phyloP scores from a whole-genome alignment of 2,329 filamentous ascomycete genomes.

The Knufia petricola region DNA sequence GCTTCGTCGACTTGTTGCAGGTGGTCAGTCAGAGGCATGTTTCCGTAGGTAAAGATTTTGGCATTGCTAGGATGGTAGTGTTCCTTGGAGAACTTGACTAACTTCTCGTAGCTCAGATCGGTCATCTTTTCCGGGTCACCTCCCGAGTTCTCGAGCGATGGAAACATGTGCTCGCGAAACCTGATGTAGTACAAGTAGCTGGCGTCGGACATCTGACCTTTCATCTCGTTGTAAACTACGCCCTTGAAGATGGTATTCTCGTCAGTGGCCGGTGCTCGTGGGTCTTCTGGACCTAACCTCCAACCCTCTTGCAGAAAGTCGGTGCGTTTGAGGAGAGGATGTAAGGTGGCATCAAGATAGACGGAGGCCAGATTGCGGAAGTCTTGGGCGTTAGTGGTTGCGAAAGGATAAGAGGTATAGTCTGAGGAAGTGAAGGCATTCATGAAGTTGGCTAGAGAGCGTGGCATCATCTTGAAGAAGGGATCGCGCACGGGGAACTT shows the following conservation, averaged over 20 bases:
- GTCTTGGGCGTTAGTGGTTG: conserved; percentile 89
- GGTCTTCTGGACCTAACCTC: conserved; percentile 90
- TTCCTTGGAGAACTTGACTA: conserved; percentile 77
- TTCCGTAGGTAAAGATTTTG: conserved; percentile 89
- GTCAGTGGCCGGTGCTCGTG: conserved; percentile 38
- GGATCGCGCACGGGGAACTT: conserved; percentile 98
- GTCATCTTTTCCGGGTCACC: conserved; percentile 96
- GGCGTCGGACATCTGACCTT: conserved; percentile 95
- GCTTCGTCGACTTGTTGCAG: conserved; percentile 67
- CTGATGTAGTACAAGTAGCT: conserved; percentile 92
- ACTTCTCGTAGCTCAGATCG: conserved; percentile 81
- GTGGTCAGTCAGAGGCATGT: conserved; percentile 78
- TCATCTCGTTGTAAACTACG: conserved; percentile 99
- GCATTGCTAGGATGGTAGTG: conserved; percentile 98
- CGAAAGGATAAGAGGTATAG: conserved; percentile 95
- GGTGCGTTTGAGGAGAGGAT: conserved; percentile 77
- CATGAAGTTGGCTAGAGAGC: conserved; percentile 99
- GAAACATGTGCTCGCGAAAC: conserved; percentile 91
- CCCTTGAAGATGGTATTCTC: conserved; percentile 72
- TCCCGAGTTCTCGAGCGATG: conserved; percentile 89
- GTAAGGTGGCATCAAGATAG: conserved; percentile 87
- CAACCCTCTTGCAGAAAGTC: conserved; percentile 97
- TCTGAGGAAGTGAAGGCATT: conserved; percentile 96
- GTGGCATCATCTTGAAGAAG: conserved; percentile 99
- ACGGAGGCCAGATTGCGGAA: conserved; percentile 95